These are phyloP conservation scores for Ustilago nuda DNA, from an alignment of 1,284 basidiomycete species.

Conservation along the genomic window DNA sequence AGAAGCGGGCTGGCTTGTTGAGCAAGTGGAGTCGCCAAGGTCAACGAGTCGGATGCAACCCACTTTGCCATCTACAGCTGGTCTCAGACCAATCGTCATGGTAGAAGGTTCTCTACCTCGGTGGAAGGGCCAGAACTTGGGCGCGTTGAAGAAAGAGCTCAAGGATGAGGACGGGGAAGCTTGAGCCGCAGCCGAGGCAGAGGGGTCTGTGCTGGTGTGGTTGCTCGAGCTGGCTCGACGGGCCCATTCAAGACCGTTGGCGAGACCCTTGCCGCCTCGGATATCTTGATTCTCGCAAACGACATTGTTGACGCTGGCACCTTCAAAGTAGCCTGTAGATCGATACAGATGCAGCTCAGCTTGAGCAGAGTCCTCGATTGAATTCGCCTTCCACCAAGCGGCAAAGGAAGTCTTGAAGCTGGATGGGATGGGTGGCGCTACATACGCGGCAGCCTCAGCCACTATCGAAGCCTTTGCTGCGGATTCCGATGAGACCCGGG, in stretches of 20 bases:
- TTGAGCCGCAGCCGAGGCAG: neutral
- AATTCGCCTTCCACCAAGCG: conserved; percentile 56
- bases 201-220: neutral
- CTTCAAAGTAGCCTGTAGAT: conserved; percentile 55
- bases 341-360: conserved; percentile 59
- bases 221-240: conserved; percentile 5
- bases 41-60: conserved; percentile 60
- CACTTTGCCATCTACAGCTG: conserved; percentile 56
- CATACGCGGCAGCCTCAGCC: conserved; percentile 20
- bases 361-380: conserved; percentile 50
- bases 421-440: conserved; percentile 53
- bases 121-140: conserved; percentile 42
- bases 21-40: conserved; percentile 29
- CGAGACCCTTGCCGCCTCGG: conserved; percentile 42
- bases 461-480: conserved; percentile 5
- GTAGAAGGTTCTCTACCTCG: conserved; percentile 41
- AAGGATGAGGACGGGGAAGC: conserved; percentile 12
- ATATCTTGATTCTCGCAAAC: conserved; percentile 41
- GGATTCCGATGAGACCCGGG: conserved; percentile 9
- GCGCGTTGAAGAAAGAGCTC: conserved; percentile 22
- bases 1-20: neutral
- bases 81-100: conserved; percentile 45
- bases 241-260: conserved; percentile 30
- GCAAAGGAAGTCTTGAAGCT: conserved; percentile 53
- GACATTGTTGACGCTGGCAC: conserved; percentile 55